These are phyloP conservation scores for Groenewaldozyma auringiensis DNA, from an alignment of 1,139 yeast genomes.

Conservation along the genomic window DNA sequence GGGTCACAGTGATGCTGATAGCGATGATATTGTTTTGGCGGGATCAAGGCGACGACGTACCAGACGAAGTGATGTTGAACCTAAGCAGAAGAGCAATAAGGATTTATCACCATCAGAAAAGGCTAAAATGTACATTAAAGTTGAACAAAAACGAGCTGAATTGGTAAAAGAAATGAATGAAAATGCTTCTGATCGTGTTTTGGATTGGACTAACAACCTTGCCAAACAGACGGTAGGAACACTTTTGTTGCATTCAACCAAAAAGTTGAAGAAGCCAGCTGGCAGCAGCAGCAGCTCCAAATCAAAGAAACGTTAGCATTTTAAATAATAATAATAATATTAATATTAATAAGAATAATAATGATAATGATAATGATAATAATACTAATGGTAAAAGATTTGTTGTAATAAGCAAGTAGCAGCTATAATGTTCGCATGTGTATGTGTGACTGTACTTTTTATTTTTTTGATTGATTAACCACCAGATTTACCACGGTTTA, in stretches of 20 bases:
- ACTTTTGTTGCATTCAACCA: slow-evolving; percentile 21
- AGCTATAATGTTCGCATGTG: background rate
- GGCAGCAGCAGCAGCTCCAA: background rate
- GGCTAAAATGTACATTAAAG: background rate
- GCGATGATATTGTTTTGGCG: slow-evolving; percentile 24
- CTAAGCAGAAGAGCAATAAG: slow-evolving; percentile 3
- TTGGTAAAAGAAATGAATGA: slow-evolving; percentile 15
- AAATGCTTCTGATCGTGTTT: slow-evolving; percentile 18
- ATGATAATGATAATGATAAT: background rate
- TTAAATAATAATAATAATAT: slow-evolving; percentile 2
- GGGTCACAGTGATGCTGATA: slow-evolving; percentile 20
- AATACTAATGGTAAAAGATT: background rate
- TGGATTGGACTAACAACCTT: slow-evolving; percentile 25
- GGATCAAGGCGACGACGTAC: slow-evolving; percentile 21
- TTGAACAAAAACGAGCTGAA: slow-evolving; percentile 17
- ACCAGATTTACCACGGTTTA: slow-evolving; percentile 4
- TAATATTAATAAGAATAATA: background rate
- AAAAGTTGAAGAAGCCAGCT: slow-evolving; percentile 11
- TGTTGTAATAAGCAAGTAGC: background rate
- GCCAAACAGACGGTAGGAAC: slow-evolving; percentile 24
- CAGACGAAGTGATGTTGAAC: slow-evolving; percentile 3
- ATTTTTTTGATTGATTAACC: slow-evolving; percentile 7
- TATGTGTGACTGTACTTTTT: no score
- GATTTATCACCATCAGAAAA: background rate
- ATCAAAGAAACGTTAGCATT: background rate